Base-by-base conservation (phyloP, 1,139 yeast species). In the Hyphopichia wangnamkhiaoensis region DNA sequence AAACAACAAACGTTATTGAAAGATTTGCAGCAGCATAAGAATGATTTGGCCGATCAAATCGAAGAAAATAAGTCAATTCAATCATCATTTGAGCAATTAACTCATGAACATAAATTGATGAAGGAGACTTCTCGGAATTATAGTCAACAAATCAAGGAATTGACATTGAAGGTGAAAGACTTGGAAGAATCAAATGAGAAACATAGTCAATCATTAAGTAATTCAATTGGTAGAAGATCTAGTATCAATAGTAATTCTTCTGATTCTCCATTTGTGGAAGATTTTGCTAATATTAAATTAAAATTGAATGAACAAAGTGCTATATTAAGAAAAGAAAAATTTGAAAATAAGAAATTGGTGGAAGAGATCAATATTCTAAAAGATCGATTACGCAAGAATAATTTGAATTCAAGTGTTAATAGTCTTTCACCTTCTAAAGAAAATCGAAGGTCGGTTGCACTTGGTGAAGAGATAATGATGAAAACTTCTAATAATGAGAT, bases 281-380 rank as follows among this genome's bases (percentile, higher is more conserved):
- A 76, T 31, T 79, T 70, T 52, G 73, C 78, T 8, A 64, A 61
- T 33, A 62, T 80, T 52, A 79, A 76, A 45, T 56, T 79, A 17
- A 75, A 76, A 45, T 56, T 80, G 30, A 76, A 78, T 44, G 84
- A 80, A 43, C 72, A 68, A 31, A 69, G 71, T 41, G 82, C 82
- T 6, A 56, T 63, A 5, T 53, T 79, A 35, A 68, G 80, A 33
- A 74, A 68, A 35, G 82, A 79, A 46, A 67, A 69, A 37, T 76
- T 79, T 37, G 84, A 79, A 45, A 80, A 78, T 45, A 63, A 59
- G 54, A 75, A 76, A 46, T 56, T 83, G 31, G 60, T 66, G n/a
- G 82, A 83, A 37, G 88, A 84, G 44, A 51, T 83, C 39, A 69
- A 73, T 25, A 63, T 82, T 48, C 59, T 84, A 10, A 84, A 81